Base-by-base conservation (phyloP, 2,329 filamentous ascomycete species). In the Cercospora citrullina region DNA sequence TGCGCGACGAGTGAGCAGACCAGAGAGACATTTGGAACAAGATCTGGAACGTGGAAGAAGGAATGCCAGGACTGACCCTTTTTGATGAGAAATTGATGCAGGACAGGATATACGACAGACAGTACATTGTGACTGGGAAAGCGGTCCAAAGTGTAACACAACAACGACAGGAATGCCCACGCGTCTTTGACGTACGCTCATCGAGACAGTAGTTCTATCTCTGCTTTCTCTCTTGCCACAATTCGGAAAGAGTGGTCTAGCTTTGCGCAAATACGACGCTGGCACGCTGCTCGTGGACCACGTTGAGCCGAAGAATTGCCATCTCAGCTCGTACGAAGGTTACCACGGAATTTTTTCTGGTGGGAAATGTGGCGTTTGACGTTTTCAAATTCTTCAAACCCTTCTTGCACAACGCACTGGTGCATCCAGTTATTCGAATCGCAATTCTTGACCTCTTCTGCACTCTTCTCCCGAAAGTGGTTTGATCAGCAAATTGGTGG, bases 41-140 rank as follows among this genome's bases (percentile, higher is more conserved):
- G 67, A 68, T 39, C 23, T 68, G n/a, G 67, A 68, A 60, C 63
- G 67, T 18, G 67, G 67, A 4, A 63, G 67, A 28, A 68, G 63
- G 39, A 66, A 66, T 57, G 67, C 67, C 2, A 60, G 67, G 60
- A 68, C 67, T 16, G 67, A 66, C 31, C 59, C 53, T 2, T 53
- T 65, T 14, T 64, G 36, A 64, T 39, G 48, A 55, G 42, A n/a
- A 28, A n/a, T 28, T 55, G 5, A 26, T 55, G 48, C 14, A 55
- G 21, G 30, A 23, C 28, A 59, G 55, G n/a, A 36, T 33, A 59
- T 10, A 59, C 10, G 28, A 59, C 28, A 33, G 16, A 36, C 28
- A 59, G n/a, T 6, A 59, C 31, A 59, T 36, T 10, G n/a, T 59
- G 18, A n/a, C 16, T 36, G 30, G 55, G 30, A 10, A 14, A 59